Evolutionary conservation across 257 asterid genomes (phyloP), one percentile per base, ranked within the genome.

Genomic region (Solanum piurae): DNA sequence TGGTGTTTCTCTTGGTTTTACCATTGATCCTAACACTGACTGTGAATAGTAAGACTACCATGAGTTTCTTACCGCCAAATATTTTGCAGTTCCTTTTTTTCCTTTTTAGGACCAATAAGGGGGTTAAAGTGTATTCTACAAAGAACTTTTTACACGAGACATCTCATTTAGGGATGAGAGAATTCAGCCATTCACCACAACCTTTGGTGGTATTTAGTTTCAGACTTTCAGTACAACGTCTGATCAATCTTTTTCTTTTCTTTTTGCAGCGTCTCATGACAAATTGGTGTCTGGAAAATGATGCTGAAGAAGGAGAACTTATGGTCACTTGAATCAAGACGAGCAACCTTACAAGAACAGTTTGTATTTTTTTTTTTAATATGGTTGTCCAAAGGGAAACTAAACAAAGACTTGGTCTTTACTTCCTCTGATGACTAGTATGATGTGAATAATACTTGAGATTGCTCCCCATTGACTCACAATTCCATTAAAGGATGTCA

Each of bases 1-100:
- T 75, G 98, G 98, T 5, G 95, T 95, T 85, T 94, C 94, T 72
- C 97, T 97, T 38, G 99, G 98, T 77, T 95, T 97, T 93, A 86
- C 93, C 87, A 94, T 95, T 40, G 98, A 93, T 83, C 96, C 98
- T 40, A 93, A 92, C 87, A 94, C 98, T 2, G 98, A 94, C 68
- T 95, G 98, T 64, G 98, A 95, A 89, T 95, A 94, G 98, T 94
- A 94, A 87, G 74, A n/a, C 44, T 5, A 29, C 3, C 36, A 25
- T 4, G 1, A 44, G 64, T 79, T 27, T 44, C 27, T 27, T 42
- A 25, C 31, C 25, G 2, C 84, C 25, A 76, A 85, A 68, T n/a
- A 34, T 29, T 86, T 71, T 86, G 79, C n/a, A 52, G 64, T 89
- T 62, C 49, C 49, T 44, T 42, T 7, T 23, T 83, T 83, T 12